These are phyloP conservation scores for Thinopyrum elongatum DNA, from an alignment of 176 grass and related monocot species.

Conservation along the genomic window DNA sequence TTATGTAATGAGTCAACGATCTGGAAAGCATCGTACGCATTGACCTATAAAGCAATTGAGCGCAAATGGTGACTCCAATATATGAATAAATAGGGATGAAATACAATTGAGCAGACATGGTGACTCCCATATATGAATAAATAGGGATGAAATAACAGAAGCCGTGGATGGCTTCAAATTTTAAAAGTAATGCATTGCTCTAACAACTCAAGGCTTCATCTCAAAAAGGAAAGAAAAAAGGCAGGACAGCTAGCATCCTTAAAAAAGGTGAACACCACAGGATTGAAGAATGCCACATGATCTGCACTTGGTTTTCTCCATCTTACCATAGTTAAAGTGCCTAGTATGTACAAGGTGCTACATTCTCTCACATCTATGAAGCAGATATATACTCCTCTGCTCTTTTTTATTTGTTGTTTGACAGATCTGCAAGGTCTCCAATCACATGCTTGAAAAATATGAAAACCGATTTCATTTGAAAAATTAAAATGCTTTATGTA, in stretches of 20 bases:
- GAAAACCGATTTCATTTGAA: background rate
- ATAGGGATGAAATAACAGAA: slow-evolving; percentile 12
- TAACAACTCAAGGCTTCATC: background rate
- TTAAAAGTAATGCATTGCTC: background rate
- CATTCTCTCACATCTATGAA: background rate
- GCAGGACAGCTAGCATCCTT: background rate
- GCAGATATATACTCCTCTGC: background rate
- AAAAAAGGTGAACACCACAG: background rate
- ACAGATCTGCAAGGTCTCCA: background rate
- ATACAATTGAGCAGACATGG: no score
- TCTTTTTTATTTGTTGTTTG: background rate
- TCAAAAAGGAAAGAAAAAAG: background rate
- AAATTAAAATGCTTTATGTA: background rate
- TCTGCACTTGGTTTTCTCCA: background rate
- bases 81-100: no score
- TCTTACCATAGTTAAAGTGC: background rate
- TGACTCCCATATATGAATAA: slow-evolving; percentile 1
- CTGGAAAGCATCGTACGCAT: slow-evolving; percentile 71
- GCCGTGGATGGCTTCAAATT: background rate
- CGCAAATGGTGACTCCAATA: slow-evolving; percentile 4
- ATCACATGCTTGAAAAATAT: background rate
- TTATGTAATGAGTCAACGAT: slow-evolving; percentile 72
- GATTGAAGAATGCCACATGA: background rate
- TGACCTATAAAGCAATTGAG: slow-evolving; percentile 65
- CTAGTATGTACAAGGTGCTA: background rate